Conservation (phyloP, 2,329 filamentous ascomycete genomes). For the Colletotrichum karsti region DNA sequence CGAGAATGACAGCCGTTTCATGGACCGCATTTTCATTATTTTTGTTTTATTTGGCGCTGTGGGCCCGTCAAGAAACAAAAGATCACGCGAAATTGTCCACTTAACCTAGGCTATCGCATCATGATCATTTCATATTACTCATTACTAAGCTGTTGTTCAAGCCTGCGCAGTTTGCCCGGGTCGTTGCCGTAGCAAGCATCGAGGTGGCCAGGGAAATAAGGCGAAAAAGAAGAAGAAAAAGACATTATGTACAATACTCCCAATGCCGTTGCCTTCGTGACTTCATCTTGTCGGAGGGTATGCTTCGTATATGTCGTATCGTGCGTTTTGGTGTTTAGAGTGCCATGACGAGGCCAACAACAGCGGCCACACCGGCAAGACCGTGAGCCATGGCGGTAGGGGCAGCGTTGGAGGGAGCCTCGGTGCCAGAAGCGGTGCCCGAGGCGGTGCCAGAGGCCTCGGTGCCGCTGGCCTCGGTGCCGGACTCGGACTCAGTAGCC, state of each 20-base stretch:
- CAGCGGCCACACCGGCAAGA: constrained; percentile 1
- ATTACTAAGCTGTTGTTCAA: neutral
- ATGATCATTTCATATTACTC: neutral
- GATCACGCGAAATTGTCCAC: too few relatives aligned
- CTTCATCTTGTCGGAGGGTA: neutral
- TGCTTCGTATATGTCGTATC: neutral
- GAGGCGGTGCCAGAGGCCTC: constrained; percentile 6
- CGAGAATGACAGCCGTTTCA: too few relatives aligned
- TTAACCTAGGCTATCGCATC: neutral
- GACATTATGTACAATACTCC: constrained; percentile 1
- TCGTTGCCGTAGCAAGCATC: neutral
- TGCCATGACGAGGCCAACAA: constrained; percentile 16
- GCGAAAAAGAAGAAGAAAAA: neutral
- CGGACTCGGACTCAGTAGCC: constrained; percentile 4
- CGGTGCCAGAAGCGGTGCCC: neutral
- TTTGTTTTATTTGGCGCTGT: too few relatives aligned
- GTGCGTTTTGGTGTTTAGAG: neutral
- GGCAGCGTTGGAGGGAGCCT: constrained; percentile 9
- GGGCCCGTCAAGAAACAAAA: too few relatives aligned
- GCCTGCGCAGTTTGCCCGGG: neutral
- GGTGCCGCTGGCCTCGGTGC: neutral
- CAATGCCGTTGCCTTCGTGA: neutral
- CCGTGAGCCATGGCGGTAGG: constrained; percentile 8
- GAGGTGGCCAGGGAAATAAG: neutral
- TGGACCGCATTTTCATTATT: too few relatives aligned